Evolutionary conservation across 345 rosid genomes (phyloP), one percentile per base, ranked within the genome.

Genomic region (Moricandia moricandioides): DNA sequence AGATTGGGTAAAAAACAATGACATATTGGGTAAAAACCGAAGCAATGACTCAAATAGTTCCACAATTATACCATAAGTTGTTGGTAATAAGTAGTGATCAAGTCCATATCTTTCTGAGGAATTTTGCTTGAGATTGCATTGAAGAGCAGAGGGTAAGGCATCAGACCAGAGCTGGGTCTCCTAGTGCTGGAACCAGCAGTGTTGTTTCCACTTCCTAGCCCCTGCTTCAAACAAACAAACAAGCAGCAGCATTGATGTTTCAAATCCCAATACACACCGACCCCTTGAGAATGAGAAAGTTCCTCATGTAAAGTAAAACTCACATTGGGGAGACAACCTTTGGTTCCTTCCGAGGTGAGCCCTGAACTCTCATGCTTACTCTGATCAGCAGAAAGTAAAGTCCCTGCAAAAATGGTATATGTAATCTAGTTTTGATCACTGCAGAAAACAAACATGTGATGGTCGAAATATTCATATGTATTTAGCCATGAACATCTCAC

Each of bases 91-190:
- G 71, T 54, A 55, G 72, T 8, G 56, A 95, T 77, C 33, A 72
- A 31, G 18, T 87, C 89, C 99, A 95, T 95, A 43, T 86, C 85
- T 63, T 74, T 59, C 16, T 56, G 62, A 9, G 90, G 60, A 73
- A 92, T 79, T 77, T 87, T 88, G 60, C 74, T 83, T 12, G 96
- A 81, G 66, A 95, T 89, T 26, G 96, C 97, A 72, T 84, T 85
- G 81, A 95, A 89, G 77, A 95, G 82, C 86, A 74, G 57, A 11
- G 93, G 86, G 67, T 87, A 90, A 77, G 99, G 95, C 95, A 94
- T 88, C 86, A 86, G 88, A 47, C 91, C 87, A 21, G 93, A 88
- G 65, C 35, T 39, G 9, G 80, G 67, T 27, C 8, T 65, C 51
- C 24, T 43, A 45, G 49, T 62, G 69, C 74, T 62, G 69, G 74